phyloP scores from a whole-genome alignment of 257 asterid genomes.

The Solanum peruvianum region DNA sequence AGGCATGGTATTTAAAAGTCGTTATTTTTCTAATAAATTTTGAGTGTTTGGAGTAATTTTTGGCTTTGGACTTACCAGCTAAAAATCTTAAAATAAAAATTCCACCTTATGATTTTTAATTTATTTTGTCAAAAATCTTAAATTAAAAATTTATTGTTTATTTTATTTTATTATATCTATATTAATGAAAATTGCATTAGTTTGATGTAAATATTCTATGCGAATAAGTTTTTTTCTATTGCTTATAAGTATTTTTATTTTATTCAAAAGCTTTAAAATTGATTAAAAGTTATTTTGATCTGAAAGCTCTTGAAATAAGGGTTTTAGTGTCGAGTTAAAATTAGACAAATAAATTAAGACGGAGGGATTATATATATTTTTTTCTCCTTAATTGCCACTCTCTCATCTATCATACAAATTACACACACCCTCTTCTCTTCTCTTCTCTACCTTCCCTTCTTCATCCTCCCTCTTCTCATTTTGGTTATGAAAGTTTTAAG shows the following conservation, averaged over 20 bases:
- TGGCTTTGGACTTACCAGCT: neutral
- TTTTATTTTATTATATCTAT: no score
- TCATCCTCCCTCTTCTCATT: constrained; percentile 14
- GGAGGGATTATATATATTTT: neutral
- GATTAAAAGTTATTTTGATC: no score
- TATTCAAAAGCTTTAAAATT: neutral
- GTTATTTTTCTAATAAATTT: neutral
- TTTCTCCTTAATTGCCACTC: constrained; percentile 64
- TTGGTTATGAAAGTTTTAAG: constrained; percentile 5
- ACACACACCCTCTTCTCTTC: constrained; percentile 16
- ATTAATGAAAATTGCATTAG: no score
- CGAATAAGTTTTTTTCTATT: no score
- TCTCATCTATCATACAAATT: constrained; percentile 39
- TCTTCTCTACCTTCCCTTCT: constrained; percentile 4
- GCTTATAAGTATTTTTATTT: neutral
- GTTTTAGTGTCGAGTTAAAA: neutral
- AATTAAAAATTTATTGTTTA: no score
- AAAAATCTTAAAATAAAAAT: no score
- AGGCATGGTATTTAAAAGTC: neutral
- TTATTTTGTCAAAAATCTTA: no score
- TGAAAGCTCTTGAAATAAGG: accelerated
- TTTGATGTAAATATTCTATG: no score
- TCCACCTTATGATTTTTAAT: neutral
- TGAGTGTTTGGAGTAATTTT: neutral
- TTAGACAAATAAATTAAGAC: neutral